A percentile compares a stretch with the other conserved stretches of the same genome.
phyloP scores from a whole-genome alignment of 805 yeast species.

The Nakazawaea populi region DNA sequence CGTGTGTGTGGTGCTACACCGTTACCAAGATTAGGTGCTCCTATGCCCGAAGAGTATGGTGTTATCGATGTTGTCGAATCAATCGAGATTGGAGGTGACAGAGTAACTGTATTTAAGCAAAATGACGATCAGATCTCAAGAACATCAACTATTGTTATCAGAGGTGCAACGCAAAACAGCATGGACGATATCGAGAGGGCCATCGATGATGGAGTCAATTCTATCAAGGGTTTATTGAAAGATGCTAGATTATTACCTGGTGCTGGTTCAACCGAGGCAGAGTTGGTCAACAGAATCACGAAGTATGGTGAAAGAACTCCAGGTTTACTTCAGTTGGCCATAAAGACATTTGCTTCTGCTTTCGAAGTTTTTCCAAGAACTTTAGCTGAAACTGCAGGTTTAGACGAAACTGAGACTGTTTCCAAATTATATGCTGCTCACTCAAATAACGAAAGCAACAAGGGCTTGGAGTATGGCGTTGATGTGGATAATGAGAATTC shows the following conservation, averaged over 20 bases:
- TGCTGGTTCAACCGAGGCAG: conserved; percentile 94
- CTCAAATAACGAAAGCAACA: conserved; percentile 37
- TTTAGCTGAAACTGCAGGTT: conserved; percentile 90
- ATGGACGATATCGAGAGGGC: conserved; percentile 96
- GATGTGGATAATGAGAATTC: conserved; percentile 74
- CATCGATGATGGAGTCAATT: conserved; percentile 92
- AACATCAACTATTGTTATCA: conserved; percentile 86
- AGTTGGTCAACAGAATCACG: conserved; percentile 72
- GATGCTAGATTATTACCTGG: conserved; percentile 85
- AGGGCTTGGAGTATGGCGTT: conserved; percentile 41
- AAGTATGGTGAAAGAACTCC: conserved; percentile 91
- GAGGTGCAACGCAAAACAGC: conserved; percentile 95
- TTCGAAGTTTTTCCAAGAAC: conserved; percentile 93
- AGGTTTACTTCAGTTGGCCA: conserved; percentile 87
- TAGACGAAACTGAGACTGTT: conserved; percentile 84
- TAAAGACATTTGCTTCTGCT: conserved; percentile 89
- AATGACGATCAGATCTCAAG: conserved; percentile 52
- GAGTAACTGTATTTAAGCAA: conserved; percentile 92
- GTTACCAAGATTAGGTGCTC: conserved; percentile 88
- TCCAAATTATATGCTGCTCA: conserved; percentile 89
- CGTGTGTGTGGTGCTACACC: conserved; percentile 98
- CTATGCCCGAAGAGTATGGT: conserved; percentile 93
- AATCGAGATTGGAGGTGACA: conserved; percentile 93
- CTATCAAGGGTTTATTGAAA: conserved; percentile 82
- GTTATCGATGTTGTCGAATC: conserved; percentile 82